Evolutionary conservation across 2,329 filamentous ascomycete species (phyloP).

Genomic region (Phoma sp.): DNA sequence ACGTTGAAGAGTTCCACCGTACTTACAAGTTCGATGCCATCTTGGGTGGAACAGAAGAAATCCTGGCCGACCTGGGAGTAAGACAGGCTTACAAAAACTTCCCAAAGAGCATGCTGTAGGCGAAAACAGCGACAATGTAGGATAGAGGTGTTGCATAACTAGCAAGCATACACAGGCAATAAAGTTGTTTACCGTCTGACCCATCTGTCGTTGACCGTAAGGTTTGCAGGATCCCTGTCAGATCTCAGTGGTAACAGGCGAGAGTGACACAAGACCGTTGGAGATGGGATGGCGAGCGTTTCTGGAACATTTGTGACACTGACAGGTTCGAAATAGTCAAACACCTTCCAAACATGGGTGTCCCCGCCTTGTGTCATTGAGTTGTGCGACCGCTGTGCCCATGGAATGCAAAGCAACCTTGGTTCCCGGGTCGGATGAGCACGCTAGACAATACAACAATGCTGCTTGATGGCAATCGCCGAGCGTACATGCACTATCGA

Average conservation of each 20-base stretch:
- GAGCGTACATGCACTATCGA: conserved; percentile 18
- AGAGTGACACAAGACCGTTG: conserved; percentile 16
- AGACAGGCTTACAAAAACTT: conserved; percentile 83
- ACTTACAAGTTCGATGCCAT: conserved; percentile 75
- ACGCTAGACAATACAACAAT: conserved; percentile 10
- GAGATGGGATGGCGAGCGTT: conserved; percentile 17
- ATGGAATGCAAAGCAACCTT: conserved; percentile 15
- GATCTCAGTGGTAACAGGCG: conserved; percentile 1
- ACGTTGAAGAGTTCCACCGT: conserved; percentile 83
- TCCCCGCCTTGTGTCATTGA: conserved; percentile 10
- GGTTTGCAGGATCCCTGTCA: not conserved
- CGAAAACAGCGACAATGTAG: conserved; percentile 10
- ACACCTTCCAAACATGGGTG: conserved; percentile 16
- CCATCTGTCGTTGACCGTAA: conserved; percentile 4
- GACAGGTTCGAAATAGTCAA: conserved; percentile 18
- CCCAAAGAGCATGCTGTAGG: conserved; percentile 80
- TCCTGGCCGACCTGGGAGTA: conserved; percentile 80
- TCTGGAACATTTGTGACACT: conserved; percentile 28
- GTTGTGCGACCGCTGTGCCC: conserved; percentile 3
- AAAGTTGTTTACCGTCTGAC: conserved; percentile 2
- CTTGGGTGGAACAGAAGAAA: conserved; percentile 81
- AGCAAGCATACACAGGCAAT: conserved; percentile 1
- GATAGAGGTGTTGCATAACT: conserved; percentile 13
- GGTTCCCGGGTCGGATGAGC: conserved; percentile 15
- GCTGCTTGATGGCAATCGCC: conserved; percentile 9